These are phyloP conservation scores for Mycena alexandri DNA, from an alignment of 768 basidiomycete genomes.

Conservation along the genomic window DNA sequence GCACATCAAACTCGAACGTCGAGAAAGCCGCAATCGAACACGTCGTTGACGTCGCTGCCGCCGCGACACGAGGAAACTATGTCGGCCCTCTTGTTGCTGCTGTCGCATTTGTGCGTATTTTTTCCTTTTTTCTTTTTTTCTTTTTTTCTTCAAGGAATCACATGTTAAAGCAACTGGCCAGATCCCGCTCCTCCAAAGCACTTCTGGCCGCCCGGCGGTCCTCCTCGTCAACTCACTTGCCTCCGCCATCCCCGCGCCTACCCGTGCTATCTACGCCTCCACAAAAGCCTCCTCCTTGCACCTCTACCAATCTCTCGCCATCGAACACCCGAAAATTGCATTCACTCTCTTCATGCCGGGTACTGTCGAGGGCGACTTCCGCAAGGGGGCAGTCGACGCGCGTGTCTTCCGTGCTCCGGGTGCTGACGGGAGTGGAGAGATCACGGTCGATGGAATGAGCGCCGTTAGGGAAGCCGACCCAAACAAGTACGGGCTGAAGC, in stretches of 20 bases:
- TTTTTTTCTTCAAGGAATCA: too few relatives aligned
- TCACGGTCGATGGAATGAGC: too few relatives aligned
- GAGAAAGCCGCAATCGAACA: slow-evolving; percentile 67
- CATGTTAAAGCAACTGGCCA: too few relatives aligned
- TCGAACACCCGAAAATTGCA: slow-evolving; percentile 78
- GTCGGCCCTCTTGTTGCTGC: slow-evolving; percentile 78
- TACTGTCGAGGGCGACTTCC: slow-evolving; percentile 83
- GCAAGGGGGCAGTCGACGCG: too few relatives aligned
- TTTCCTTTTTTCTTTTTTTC: too few relatives aligned
- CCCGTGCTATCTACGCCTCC: slow-evolving; percentile 85
- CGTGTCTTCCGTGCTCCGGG: too few relatives aligned
- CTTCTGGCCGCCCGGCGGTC: slow-evolving; percentile 78
- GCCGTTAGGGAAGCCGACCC: slow-evolving; percentile 63
- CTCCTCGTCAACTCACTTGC: slow-evolving; percentile 85
- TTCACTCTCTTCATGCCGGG: slow-evolving; percentile 76
- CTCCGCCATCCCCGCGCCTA: slow-evolving; percentile 86
- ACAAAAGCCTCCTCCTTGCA: slow-evolving; percentile 85
- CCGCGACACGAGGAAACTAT: slow-evolving; percentile 75
- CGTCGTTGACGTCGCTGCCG: slow-evolving; percentile 67
- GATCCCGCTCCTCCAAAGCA: slow-evolving; percentile 80
- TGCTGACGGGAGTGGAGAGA: too few relatives aligned
- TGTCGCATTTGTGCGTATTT: slow-evolving; percentile 72
- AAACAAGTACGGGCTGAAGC: slow-evolving; percentile 68
- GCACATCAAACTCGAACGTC: slow-evolving; percentile 40
- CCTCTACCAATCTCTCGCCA: slow-evolving; percentile 83